Percentiles rank a stretch among this genome's conserved stretches.
Evolutionary conservation across 2,329 filamentous ascomycete species (phyloP).

Genomic region (Fusarium dimerum): DNA sequence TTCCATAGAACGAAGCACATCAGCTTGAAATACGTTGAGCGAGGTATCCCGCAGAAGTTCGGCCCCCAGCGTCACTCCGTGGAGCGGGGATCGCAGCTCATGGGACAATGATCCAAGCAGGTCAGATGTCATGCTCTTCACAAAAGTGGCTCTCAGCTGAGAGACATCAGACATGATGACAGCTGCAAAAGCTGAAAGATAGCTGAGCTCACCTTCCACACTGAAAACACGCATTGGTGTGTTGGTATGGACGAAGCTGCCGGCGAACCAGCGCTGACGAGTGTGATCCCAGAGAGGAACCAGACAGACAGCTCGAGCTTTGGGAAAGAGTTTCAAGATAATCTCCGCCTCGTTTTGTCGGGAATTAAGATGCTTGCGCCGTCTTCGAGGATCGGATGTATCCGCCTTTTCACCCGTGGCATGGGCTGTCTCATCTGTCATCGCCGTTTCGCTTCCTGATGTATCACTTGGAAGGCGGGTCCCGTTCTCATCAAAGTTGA

Average conservation of each 20-base stretch:
- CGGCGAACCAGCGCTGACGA: constrained; percentile 49
- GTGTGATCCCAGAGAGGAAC: constrained; percentile 50
- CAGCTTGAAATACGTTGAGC: constrained; percentile 48
- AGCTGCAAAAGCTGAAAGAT: constrained; percentile 52
- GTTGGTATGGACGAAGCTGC: constrained; percentile 51
- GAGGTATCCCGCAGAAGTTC: constrained; percentile 54
- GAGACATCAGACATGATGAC: constrained; percentile 59
- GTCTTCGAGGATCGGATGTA: not conserved
- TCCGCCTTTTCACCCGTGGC: too few relatives aligned
- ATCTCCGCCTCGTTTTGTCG: constrained; percentile 19
- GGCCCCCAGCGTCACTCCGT: constrained; percentile 57
- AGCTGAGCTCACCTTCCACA: constrained; percentile 50
- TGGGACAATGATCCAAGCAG: constrained; percentile 63
- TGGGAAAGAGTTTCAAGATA: constrained; percentile 40
- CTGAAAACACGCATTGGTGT: constrained; percentile 46
- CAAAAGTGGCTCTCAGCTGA: constrained; percentile 39
- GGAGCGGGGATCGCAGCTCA: constrained; percentile 61
- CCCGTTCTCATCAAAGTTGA: constrained; percentile 44
- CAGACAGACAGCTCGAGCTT: constrained; percentile 47
- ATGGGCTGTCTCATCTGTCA: not conserved
- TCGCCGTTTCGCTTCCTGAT: constrained; percentile 26
- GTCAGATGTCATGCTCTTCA: constrained; percentile 54
- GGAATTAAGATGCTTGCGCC: constrained; percentile 9
- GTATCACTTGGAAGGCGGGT: constrained; percentile 34
- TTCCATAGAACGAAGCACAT: constrained; percentile 50